These are phyloP conservation scores for Metarhizium album DNA, from an alignment of 2,329 filamentous ascomycete species.

Conservation along the genomic window DNA sequence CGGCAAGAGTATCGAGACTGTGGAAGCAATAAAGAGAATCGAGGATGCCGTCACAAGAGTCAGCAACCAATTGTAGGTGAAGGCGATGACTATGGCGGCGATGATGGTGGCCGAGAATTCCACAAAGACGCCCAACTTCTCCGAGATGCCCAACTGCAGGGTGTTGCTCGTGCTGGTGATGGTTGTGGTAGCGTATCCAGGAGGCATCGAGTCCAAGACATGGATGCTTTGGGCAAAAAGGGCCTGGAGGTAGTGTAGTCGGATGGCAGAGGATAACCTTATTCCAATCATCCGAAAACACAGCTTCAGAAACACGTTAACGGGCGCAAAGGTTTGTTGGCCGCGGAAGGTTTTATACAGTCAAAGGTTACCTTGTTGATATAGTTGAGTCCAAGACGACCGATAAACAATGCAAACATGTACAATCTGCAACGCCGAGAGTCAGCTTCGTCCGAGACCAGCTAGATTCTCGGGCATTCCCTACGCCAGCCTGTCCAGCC, in stretches of 20 bases:
- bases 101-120: conserved; percentile 44
- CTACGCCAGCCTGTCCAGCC: conserved; percentile 35
- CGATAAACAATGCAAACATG: conserved; percentile 61
- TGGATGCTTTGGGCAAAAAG: conserved; percentile 57
- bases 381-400: conserved; percentile 52
- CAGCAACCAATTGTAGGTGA: conserved; percentile 46
- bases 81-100: conserved; percentile 42
- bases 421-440: conserved; percentile 37
- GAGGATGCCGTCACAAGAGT: conserved; percentile 48
- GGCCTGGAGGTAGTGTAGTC: conserved; percentile 52
- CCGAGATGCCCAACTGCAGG: conserved; percentile 54
- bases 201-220: conserved; percentile 54
- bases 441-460: neutral
- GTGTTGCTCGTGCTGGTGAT: conserved; percentile 55
- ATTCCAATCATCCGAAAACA: conserved; percentile 52
- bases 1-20: conserved; percentile 38
- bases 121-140: conserved; percentile 49
- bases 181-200: conserved; percentile 49
- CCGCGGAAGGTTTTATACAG: neutral
- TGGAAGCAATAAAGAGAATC: conserved; percentile 43
- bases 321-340: neutral
- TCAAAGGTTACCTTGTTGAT: conserved; percentile 37
- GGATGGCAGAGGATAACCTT: conserved; percentile 48
- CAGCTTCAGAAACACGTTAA: conserved; percentile 27
- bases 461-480: conserved; percentile 6